A percentile compares a stretch with the other conserved stretches of the same genome.
phyloP scores from a whole-genome alignment of 805 yeast species.

The Candida nemodendra region DNA sequence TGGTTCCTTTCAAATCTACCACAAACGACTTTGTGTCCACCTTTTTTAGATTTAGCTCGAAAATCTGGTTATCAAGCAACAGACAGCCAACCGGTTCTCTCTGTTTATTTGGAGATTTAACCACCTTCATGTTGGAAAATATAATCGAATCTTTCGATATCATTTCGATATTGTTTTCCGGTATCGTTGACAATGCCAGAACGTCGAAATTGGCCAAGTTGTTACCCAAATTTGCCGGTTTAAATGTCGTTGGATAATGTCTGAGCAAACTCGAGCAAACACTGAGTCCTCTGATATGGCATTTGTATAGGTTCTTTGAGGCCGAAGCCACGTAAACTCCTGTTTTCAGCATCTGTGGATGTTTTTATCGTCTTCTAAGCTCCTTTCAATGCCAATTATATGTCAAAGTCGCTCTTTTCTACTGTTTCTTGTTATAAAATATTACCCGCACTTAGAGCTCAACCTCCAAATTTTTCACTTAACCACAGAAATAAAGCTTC shows the following conservation, averaged over 20 bases:
- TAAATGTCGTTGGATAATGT: conserved; percentile 28
- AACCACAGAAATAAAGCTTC: background rate
- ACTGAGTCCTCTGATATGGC: too few relatives aligned
- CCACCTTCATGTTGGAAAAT: conserved; percentile 52
- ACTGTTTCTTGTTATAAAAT: background rate
- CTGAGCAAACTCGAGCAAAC: too few relatives aligned
- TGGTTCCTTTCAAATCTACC: conserved; percentile 35
- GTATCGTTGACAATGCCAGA: conserved; percentile 40
- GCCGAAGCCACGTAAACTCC: too few relatives aligned
- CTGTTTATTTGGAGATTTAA: conserved; percentile 39
- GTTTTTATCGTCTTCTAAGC: too few relatives aligned
- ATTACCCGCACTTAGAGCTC: background rate
- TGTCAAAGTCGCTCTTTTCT: too few relatives aligned
- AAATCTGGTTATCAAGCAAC: conserved; percentile 56
- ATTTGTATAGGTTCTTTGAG: too few relatives aligned
- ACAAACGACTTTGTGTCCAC: conserved; percentile 33
- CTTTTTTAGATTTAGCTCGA: conserved; percentile 50
- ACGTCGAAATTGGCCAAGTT: conserved; percentile 45
- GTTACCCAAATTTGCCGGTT: conserved; percentile 35
- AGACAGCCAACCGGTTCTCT: conserved; percentile 46
- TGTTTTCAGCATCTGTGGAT: too few relatives aligned
- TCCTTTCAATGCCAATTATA: conserved; percentile 4
- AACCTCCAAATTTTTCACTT: background rate
- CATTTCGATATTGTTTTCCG: conserved; percentile 50
- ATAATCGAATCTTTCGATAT: conserved; percentile 56